These are phyloP conservation scores for apple (Malus domestica) DNA, from an alignment of 306 rosid genomes.

Conservation along the genomic window DNA sequence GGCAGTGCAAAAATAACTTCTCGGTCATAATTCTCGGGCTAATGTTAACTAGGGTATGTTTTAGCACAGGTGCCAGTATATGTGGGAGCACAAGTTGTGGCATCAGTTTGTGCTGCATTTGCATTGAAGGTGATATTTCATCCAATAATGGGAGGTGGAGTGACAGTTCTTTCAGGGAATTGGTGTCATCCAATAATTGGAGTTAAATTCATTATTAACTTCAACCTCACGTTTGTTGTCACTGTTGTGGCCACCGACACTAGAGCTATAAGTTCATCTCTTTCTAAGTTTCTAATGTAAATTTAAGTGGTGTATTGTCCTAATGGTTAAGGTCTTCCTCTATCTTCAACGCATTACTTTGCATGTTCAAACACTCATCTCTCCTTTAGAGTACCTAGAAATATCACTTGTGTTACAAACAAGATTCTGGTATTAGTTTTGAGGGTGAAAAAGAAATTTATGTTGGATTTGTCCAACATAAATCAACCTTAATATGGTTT, in stretches of 20 bases:
- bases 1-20: too few relatives aligned
- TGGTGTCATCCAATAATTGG: constrained; percentile 20
- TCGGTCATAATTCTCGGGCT: neutral
- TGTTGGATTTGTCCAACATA: too few relatives aligned
- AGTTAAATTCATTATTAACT: constrained; percentile 57
- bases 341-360: too few relatives aligned
- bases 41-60: neutral
- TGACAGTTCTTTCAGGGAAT: constrained; percentile 69
- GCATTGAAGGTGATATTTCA: constrained; percentile 58
- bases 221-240: constrained; percentile 89
- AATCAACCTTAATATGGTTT: too few relatives aligned
- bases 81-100: constrained; percentile 64
- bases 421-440: too few relatives aligned
- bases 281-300: neutral
- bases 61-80: constrained; percentile 63
- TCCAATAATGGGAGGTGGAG: constrained; percentile 77
- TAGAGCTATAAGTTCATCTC: constrained; percentile 43
- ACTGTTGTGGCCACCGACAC: constrained; percentile 94
- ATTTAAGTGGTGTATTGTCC: too few relatives aligned
- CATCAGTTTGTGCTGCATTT: constrained; percentile 66
- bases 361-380: too few relatives aligned
- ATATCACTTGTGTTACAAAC: too few relatives aligned
- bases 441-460: too few relatives aligned
- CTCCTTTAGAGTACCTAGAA: too few relatives aligned
- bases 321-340: too few relatives aligned